These are phyloP conservation scores for Aspergillus fumigatiaffinis DNA, from an alignment of 2,329 filamentous ascomycete genomes.

Conservation along the genomic window DNA sequence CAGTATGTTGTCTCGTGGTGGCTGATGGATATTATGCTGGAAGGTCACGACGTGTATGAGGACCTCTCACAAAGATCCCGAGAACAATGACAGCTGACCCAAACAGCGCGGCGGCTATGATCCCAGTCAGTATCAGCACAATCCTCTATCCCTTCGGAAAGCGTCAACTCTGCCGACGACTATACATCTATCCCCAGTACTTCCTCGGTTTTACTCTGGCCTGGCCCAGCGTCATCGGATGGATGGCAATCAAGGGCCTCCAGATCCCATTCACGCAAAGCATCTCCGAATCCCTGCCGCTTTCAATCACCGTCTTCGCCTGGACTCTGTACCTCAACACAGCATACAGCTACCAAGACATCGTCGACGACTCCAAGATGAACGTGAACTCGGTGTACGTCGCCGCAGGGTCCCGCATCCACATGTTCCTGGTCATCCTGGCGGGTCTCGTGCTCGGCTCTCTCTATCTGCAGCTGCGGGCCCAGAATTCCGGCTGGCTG, in stretches of 20 bases:
- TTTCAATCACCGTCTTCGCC: conserved; percentile 2
- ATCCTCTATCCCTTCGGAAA: conserved; percentile 11
- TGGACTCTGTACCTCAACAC: conserved; percentile 12
- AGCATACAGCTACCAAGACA: conserved; percentile 13
- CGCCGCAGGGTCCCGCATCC: conserved; percentile 6
- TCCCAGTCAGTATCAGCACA: conserved; percentile 5
- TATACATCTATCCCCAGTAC: conserved; percentile 11
- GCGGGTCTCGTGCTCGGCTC: not conserved
- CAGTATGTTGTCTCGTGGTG: conserved; percentile 3
- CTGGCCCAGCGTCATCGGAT: conserved; percentile 1
- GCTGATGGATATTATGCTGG: conserved; percentile 1
- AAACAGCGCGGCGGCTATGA: conserved; percentile 2
- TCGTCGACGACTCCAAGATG: conserved; percentile 8
- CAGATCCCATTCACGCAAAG: not conserved
- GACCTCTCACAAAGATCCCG: not conserved
- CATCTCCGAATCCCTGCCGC: not conserved
- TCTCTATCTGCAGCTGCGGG: not conserved
- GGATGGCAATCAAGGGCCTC: conserved; percentile 5
- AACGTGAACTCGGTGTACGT: conserved; percentile 10
- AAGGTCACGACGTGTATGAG: not conserved
- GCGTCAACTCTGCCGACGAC: conserved; percentile 3
- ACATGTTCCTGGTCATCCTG: conserved; percentile 4
- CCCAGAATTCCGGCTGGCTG: conserved; percentile 2
- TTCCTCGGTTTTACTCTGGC: conserved; percentile 5
- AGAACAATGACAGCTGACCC: not conserved